Evolutionary conservation across 2,329 filamentous ascomycete genomes (phyloP).

Genomic region (Alternaria brassicicola): DNA sequence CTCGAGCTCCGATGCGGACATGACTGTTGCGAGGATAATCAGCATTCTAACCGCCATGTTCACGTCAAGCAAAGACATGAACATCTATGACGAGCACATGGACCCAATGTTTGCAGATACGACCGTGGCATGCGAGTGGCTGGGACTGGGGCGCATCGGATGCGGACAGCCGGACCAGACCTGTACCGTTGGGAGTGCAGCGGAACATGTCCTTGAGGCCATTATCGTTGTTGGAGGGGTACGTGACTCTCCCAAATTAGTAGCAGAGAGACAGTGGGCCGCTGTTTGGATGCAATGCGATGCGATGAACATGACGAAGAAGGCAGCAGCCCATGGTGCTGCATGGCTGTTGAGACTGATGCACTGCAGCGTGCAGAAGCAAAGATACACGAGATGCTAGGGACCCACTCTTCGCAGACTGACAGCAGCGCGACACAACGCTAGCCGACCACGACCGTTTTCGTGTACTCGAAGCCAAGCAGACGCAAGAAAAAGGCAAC

Average conservation of each 20-base stretch:
- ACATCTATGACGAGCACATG: slow-evolving; percentile 16
- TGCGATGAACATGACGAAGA: slow-evolving; percentile 9
- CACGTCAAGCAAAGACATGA: background rate
- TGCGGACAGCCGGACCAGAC: slow-evolving; percentile 16
- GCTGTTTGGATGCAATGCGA: slow-evolving; percentile 12
- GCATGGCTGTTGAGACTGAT: slow-evolving; percentile 8
- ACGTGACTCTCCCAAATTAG: background rate
- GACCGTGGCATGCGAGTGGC: slow-evolving; percentile 13
- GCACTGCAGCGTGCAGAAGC: slow-evolving; percentile 19
- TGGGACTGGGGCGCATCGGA: slow-evolving; percentile 15
- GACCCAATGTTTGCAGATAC: slow-evolving; percentile 4
- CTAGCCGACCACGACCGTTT: slow-evolving; percentile 28
- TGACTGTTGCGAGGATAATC: background rate
- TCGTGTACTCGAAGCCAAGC: slow-evolving; percentile 11
- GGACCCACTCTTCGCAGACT: slow-evolving; percentile 20
- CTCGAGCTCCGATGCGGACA: background rate
- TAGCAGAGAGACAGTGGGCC: background rate
- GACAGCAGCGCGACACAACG: slow-evolving; percentile 23
- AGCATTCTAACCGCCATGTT: background rate
- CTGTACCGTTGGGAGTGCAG: background rate
- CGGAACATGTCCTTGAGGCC: background rate
- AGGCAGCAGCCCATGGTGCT: slow-evolving; percentile 10
- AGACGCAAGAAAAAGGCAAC: slow-evolving; percentile 1
- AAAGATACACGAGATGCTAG: slow-evolving; percentile 17
- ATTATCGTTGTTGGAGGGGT: background rate